phyloP scores from a whole-genome alignment of 495 filamentous ascomycete genomes.

The Tetracladium setigerum region DNA sequence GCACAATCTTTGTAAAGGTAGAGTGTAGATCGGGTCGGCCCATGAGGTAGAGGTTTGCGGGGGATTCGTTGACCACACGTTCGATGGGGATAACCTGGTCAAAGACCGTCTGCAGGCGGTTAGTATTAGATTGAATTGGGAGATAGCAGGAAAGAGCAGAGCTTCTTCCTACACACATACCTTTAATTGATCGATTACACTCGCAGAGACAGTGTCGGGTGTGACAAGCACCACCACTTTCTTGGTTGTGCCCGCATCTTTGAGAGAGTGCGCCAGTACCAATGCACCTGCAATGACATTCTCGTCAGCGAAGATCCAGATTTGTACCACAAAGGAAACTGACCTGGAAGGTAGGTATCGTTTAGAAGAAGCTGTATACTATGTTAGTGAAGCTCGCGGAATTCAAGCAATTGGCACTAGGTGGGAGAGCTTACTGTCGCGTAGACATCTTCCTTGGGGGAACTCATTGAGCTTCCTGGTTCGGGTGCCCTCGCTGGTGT shows the following conservation, averaged over 20 bases:
- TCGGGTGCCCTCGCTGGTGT: too few relatives aligned
- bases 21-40: conserved; percentile 80
- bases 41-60: conserved; percentile 86
- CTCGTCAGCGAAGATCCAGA: conserved; percentile 9
- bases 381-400: conserved; percentile 3
- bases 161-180: conserved; percentile 41
- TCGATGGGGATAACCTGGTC: conserved; percentile 84
- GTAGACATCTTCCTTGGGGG: conserved; percentile 44
- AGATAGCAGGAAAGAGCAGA: too few relatives aligned
- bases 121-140: conserved; percentile 12
- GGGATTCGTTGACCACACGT: conserved; percentile 64
- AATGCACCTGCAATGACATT: conserved; percentile 49
- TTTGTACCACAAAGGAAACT: conserved; percentile 7
- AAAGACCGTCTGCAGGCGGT: conserved; percentile 58
- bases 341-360: conserved; percentile 87
- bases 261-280: conserved; percentile 89
- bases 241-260: conserved; percentile 82
- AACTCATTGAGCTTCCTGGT: conserved; percentile 24
- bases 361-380: conserved; percentile 70
- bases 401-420: not conserved
- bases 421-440: conserved; percentile 38
- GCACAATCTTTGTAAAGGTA: conserved; percentile 91
- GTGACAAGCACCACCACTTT: conserved; percentile 82
- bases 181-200: conserved; percentile 71
- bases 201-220: conserved; percentile 60